Base-by-base conservation (phyloP, 139 green algal genomes). In the Chloropicon primus region DNA sequence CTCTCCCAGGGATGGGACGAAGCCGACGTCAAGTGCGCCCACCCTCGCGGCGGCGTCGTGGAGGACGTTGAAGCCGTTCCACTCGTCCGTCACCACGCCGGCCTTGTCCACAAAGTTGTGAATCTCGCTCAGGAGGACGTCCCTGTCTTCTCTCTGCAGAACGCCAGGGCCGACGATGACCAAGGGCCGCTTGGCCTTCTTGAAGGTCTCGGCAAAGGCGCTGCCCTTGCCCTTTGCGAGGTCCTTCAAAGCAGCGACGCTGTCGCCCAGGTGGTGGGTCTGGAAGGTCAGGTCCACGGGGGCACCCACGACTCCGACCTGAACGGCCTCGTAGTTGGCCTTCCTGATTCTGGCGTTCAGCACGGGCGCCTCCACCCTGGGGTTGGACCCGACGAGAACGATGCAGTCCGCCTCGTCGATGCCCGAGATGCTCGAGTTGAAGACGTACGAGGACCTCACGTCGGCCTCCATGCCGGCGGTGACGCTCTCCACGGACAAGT, bases 61-160 rank as follows among this genome's bases (percentile, higher is more conserved):
- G 54, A 99, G 86, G 73, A 99, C 85, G 78, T 98, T 98, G 87
- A 95, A 96, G 73, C 94, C 94, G 75, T 97, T 97, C 94, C 94
- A 98, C 26, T 81, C 94, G 22, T 90, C 86, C 28, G 80, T 88
- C 72, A 98, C 88, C 53, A 97, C 89, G 23, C 85, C 90, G 76
- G 86, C 79, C 27, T 85, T 85, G 74, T 62, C 41, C 10, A 62
- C 5, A 17, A 88, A 85, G 27, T 81, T 83, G 28, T 94, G 82
- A 27, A 96, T 77, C 1, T 79, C 73, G 75, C 88, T 83, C 77
- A 99, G 41, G 1, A 98, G 72, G 0, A 86, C 90, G 26, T 92
- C 88, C 0, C 86, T 76, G 79, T 99, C 95, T 0, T 81, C 71
- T 5, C 94, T 85, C 5, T 75, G 53, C 53, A 71, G 41, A 22